These are phyloP conservation scores for Suhomyces vadensis DNA, from an alignment of 805 yeast species.

Conservation along the genomic window DNA sequence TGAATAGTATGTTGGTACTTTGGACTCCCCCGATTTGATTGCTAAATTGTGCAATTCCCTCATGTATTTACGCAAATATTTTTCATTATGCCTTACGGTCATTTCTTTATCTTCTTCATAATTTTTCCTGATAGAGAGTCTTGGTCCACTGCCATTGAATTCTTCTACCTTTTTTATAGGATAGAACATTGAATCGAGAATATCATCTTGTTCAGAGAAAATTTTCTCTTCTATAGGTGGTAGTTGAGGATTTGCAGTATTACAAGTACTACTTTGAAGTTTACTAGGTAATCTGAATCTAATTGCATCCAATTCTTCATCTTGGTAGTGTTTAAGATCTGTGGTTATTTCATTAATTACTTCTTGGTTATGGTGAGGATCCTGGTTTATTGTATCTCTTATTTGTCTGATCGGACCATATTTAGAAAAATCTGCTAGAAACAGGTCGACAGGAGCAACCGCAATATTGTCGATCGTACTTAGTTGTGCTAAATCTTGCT, in stretches of 20 bases:
- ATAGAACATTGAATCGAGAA: neutral
- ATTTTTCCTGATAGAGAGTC: constrained; percentile 24
- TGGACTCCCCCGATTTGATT: neutral
- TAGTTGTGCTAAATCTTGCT: constrained; percentile 20
- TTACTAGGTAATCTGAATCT: constrained; percentile 25
- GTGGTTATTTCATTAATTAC: constrained; percentile 6
- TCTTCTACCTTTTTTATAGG: neutral
- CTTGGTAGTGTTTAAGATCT: constrained; percentile 22
- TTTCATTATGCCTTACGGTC: constrained; percentile 19
- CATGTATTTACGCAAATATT: constrained; percentile 17
- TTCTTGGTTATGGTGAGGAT: constrained; percentile 9
- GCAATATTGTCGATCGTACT: constrained; percentile 3
- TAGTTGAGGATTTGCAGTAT: neutral
- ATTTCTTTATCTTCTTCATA: constrained; percentile 16
- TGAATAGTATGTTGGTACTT: neutral
- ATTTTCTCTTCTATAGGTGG: neutral
- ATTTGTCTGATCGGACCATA: neutral
- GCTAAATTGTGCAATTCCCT: constrained; percentile 17
- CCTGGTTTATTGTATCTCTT: constrained; percentile 24
- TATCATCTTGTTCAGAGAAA: neutral
- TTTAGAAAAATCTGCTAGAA: neutral
- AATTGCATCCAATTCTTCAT: constrained; percentile 28
- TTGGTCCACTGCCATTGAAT: constrained; percentile 26
- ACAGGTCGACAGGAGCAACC: constrained; percentile 12
- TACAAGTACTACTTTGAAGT: neutral